A percentile compares a stretch with the other conserved stretches of the same genome.
Conservation (phyloP, 495 filamentous ascomycete genomes). For the Talaromyces trachyspermus region DNA sequence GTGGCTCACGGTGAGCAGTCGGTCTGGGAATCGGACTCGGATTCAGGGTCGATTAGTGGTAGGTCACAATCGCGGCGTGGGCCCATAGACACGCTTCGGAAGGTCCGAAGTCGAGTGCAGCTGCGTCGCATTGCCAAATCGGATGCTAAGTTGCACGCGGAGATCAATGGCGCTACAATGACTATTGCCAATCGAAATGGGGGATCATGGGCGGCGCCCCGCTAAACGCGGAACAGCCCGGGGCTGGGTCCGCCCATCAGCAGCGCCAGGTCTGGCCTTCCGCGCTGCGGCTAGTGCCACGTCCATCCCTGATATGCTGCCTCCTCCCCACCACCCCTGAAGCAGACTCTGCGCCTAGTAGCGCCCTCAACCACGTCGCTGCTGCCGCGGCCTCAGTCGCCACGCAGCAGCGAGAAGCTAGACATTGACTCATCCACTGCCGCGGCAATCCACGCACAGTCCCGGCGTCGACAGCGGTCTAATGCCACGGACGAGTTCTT, state of each 20-base stretch:
- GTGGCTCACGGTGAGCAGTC: slow-evolving; percentile 32
- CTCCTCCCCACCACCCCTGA: slow-evolving; percentile 18
- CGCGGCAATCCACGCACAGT: slow-evolving; percentile 33
- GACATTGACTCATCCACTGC: slow-evolving; percentile 33
- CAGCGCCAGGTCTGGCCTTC: background rate
- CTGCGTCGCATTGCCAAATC: slow-evolving; percentile 36
- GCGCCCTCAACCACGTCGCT: slow-evolving; percentile 35
- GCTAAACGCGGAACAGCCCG: background rate
- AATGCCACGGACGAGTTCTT: slow-evolving; percentile 20
- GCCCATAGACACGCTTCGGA: slow-evolving; percentile 38
- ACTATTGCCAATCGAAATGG: background rate
- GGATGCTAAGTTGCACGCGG: slow-evolving; percentile 27
- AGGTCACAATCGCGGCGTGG: slow-evolving; percentile 30
- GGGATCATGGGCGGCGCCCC: background rate
- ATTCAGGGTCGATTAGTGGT: slow-evolving; percentile 29
- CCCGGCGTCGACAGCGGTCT: slow-evolving; percentile 29
- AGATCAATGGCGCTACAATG: slow-evolving; percentile 7
- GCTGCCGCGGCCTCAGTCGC: slow-evolving; percentile 19
- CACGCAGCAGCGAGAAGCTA: slow-evolving; percentile 15
- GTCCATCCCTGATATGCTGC: slow-evolving; percentile 23
- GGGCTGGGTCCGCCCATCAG: background rate
- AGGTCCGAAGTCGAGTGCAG: slow-evolving; percentile 41
- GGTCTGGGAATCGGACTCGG: slow-evolving; percentile 42
- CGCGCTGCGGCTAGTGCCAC: slow-evolving; percentile 11
- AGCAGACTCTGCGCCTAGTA: slow-evolving; percentile 32